Base-by-base conservation (phyloP, 768 basidiomycete genomes). In the Phallus indusiatus region DNA sequence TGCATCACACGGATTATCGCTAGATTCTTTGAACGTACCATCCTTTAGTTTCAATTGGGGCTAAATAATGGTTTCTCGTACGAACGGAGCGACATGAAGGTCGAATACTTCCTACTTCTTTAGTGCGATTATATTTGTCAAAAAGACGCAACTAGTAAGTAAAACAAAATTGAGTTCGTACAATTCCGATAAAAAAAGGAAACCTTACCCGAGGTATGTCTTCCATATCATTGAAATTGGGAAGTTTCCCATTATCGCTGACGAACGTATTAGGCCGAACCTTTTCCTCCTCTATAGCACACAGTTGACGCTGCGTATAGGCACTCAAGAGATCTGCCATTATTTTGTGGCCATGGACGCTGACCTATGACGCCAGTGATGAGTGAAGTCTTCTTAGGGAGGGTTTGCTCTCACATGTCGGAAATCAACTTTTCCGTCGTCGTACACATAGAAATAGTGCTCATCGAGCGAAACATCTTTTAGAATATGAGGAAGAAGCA, bases 271-370 rank as follows among this genome's bases (percentile, higher is more conserved):
- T 46, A 12, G 56, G 51, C 1, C 28, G 36, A 12, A 35, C 9
- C 12, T 24, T 36, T 28, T 53, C 57, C 5, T 47, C 20, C 22
- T 57, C 59, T 36, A 60, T 35, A 24, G 57, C 53, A 33, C 61
- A 62, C 9, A 59, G 46, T 50, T 59, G 58, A 17, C 61, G 61
- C 35, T 62, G 58, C 5, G 47, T 55, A 37, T 59, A 55, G 46
- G 61, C 57, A 12, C 21, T 37, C 4, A 62, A 24, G 22, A 62
- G 33, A 33, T 62, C 61, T 11, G 53, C 58, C 50, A 62, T 58
- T n/a, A 53, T 37, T 11, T 20, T 53, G 47, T 62, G 61, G 11
- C 61, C 61, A 18, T n/a, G 24, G 9, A 22, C 47, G 36, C 54
- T 53, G 12, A 60, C 59, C 57, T 59, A 28, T 16, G 53, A 36